These are phyloP conservation scores for Pouteria campechiana DNA, from an alignment of 179 eudicot species.

Conservation along the genomic window DNA sequence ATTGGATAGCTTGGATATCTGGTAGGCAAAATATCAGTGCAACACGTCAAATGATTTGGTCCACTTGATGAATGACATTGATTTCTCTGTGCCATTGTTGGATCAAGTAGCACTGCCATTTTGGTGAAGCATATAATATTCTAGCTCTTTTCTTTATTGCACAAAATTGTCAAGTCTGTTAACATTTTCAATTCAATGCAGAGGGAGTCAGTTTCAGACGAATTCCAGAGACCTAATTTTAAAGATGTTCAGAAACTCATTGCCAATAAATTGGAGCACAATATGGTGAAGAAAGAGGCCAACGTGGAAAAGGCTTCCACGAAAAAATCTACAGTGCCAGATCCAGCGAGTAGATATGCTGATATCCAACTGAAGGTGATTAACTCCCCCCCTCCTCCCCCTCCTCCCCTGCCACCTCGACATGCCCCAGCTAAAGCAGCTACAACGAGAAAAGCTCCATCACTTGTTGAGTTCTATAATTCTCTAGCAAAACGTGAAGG, in stretches of 20 bases:
- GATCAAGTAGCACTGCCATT: too few species aligned
- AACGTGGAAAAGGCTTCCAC: neutral
- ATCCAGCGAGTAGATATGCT: neutral
- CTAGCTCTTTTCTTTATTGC: neutral
- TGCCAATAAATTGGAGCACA: conserved; percentile 9
- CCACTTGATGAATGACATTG: too few species aligned
- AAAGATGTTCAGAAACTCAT: conserved; percentile 16
- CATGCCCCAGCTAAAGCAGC: conserved; percentile 1
- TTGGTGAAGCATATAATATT: too few species aligned
- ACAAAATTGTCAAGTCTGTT: too few species aligned
- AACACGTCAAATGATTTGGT: too few species aligned
- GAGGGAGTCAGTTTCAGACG: neutral
- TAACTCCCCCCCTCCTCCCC: conserved; percentile 5
- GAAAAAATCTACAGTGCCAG: neutral
- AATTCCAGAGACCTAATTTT: conserved; percentile 5
- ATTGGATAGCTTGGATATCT: neutral
- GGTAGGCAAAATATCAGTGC: too few species aligned
- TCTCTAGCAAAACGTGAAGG: neutral
- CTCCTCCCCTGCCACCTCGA: conserved; percentile 15
- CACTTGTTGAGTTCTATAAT: conserved; percentile 3
- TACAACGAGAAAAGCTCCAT: conserved; percentile 2
- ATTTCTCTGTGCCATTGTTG: too few species aligned
- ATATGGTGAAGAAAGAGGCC: conserved; percentile 1
- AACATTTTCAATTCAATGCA: neutral
- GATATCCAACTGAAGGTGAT: neutral